These are phyloP conservation scores for Rhytidhysteron rufulum DNA, from an alignment of 2,329 filamentous ascomycete species.

Conservation along the genomic window DNA sequence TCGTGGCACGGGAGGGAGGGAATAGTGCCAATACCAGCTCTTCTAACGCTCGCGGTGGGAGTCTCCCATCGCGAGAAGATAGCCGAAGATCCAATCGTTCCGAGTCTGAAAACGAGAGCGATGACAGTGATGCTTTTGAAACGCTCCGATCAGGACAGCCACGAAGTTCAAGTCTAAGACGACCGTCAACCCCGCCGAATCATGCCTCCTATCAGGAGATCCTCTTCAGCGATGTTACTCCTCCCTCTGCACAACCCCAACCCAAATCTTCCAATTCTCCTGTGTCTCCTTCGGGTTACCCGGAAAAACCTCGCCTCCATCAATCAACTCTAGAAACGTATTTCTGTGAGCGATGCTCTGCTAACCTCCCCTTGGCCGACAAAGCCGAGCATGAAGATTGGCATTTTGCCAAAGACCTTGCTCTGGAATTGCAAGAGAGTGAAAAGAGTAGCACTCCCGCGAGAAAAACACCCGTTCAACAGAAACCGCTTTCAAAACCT, in stretches of 20 bases:
- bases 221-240: constrained; percentile 14
- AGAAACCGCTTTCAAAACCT: constrained; percentile 15
- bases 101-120: constrained; percentile 4
- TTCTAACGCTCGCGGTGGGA: not conserved
- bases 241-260: constrained; percentile 30
- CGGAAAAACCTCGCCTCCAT: constrained; percentile 9
- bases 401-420: constrained; percentile 87
- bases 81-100: not conserved
- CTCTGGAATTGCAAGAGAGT: constrained; percentile 51
- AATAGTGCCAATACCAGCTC: not conserved
- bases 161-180: not conserved
- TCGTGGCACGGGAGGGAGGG: constrained; percentile 9
- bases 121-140: not conserved
- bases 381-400: constrained; percentile 82
- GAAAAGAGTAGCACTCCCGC: constrained; percentile 15
- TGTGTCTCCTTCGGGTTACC: constrained; percentile 1
- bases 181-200: not conserved
- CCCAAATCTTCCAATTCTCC: not conserved
- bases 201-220: constrained; percentile 10
- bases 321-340: constrained; percentile 33
- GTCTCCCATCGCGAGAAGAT: not conserved
- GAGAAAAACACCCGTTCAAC: constrained; percentile 7
- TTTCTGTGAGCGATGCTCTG: constrained; percentile 64
- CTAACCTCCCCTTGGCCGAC: constrained; percentile 54
- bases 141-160: not conserved